Evolutionary conservation across 176 grass and related monocot species (phyloP).

Genomic region (Pontederia crassipes): DNA sequence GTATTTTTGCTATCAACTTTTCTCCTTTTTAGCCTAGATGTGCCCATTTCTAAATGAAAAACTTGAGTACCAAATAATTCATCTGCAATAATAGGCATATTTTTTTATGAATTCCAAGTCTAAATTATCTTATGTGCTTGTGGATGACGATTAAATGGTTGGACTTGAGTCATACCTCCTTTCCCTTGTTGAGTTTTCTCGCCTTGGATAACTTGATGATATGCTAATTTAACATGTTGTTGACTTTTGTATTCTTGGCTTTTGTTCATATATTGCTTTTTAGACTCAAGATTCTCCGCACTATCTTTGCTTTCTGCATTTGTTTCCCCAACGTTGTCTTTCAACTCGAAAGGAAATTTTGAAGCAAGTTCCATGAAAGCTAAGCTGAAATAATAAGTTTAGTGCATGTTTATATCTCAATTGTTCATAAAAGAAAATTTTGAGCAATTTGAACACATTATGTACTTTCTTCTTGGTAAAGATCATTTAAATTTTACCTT

Average conservation of each 20-base stretch:
- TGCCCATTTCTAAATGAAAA: background rate
- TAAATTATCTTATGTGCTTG: no score
- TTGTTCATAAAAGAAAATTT: background rate
- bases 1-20: constrained; percentile 15
- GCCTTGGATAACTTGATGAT: no score
- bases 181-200: no score
- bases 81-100: background rate
- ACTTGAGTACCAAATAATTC: background rate
- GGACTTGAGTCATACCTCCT: no score
- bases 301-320: constrained; percentile 21
- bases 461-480: no score
- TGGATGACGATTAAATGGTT: no score
- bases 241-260: no score
- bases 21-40: constrained; percentile 32
- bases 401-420: background rate
- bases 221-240: no score
- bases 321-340: background rate
- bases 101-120: background rate
- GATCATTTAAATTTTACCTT: constrained; percentile 27
- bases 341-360: constrained; percentile 38
- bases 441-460: no score
- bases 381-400: constrained; percentile 43
- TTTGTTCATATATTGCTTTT: no score
- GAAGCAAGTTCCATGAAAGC: constrained; percentile 78
- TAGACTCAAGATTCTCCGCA: no score